phyloP scores from a whole-genome alignment of 192 early-diverging fungal genomes.

The Entophlyctis luteolus region DNA sequence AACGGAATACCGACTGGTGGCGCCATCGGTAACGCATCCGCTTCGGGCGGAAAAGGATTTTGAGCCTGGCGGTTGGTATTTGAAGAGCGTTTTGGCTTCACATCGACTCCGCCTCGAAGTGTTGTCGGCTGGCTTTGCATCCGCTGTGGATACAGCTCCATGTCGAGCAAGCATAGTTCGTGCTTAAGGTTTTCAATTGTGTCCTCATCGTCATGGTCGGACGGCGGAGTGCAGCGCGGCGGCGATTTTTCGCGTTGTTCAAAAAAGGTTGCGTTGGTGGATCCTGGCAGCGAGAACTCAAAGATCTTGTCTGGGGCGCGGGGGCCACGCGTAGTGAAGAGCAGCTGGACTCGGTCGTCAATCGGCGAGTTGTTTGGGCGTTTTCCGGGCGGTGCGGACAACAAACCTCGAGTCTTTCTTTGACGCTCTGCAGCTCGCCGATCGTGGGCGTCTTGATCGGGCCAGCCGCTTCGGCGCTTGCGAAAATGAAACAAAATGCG shows the following conservation, averaged over 20 bases:
- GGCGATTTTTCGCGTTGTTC: no score
- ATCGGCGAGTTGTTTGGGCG: not conserved
- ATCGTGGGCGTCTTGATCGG: not conserved
- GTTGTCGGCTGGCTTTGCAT: no score
- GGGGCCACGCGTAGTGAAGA: not conserved
- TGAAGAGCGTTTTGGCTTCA: not conserved
- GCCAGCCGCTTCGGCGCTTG: not conserved
- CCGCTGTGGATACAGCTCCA: not conserved
- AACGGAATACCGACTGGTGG: not conserved
- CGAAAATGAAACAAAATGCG: not conserved
- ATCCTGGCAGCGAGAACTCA: not conserved
- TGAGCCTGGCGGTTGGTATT: not conserved
- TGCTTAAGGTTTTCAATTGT: not conserved
- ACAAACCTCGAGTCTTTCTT: not conserved
- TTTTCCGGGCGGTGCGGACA: not conserved
- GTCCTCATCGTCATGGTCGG: not conserved
- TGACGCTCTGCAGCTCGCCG: conserved; percentile 3
- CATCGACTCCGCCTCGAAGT: no score
- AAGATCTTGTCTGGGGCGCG: not conserved
- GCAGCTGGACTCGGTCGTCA: not conserved
- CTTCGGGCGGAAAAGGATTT: not conserved
- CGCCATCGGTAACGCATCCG: not conserved
- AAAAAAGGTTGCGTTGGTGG: no score
- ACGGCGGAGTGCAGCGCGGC: not conserved
- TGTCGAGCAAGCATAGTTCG: not conserved